Conservation (phyloP, 148 eudicot species). For the Cornus kousa region DNA sequence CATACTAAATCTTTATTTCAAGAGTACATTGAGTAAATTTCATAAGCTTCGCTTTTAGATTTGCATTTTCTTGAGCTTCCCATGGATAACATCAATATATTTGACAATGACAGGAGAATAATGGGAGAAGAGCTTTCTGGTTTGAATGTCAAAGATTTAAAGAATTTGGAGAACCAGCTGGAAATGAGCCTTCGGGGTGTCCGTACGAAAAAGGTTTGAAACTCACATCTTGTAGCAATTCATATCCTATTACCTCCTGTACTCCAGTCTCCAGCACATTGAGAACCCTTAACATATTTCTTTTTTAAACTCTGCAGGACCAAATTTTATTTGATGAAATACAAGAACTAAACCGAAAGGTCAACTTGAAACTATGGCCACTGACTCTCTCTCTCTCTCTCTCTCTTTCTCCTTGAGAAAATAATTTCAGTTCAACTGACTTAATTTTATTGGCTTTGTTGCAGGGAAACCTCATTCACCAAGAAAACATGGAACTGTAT, state of each 20-base stretch:
- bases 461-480: constrained; percentile 59
- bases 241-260: neutral
- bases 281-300: constrained; percentile 4
- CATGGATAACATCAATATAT: neutral
- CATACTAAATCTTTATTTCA: neutral
- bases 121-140: constrained; percentile 46
- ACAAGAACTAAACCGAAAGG: constrained; percentile 66
- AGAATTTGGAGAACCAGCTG: constrained; percentile 44
- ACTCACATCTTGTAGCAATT: neutral
- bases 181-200: constrained; percentile 42
- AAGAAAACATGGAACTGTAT: constrained; percentile 65
- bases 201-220: constrained; percentile 39
- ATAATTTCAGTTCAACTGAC: constrained; percentile 14
- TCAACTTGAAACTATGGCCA: constrained; percentile 14
- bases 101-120: constrained; percentile 29
- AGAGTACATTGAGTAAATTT: neutral
- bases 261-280: neutral
- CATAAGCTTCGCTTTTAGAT: neutral
- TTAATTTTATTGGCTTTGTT: constrained; percentile 12
- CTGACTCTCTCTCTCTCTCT: neutral
- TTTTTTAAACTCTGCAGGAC: constrained; percentile 38
- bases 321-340: constrained; percentile 61
- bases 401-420: neutral
- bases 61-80: too few species aligned
- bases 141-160: constrained; percentile 37